These are phyloP conservation scores for Musa acuminata DNA, from an alignment of 176 grass and related monocot genomes.

Conservation along the genomic window DNA sequence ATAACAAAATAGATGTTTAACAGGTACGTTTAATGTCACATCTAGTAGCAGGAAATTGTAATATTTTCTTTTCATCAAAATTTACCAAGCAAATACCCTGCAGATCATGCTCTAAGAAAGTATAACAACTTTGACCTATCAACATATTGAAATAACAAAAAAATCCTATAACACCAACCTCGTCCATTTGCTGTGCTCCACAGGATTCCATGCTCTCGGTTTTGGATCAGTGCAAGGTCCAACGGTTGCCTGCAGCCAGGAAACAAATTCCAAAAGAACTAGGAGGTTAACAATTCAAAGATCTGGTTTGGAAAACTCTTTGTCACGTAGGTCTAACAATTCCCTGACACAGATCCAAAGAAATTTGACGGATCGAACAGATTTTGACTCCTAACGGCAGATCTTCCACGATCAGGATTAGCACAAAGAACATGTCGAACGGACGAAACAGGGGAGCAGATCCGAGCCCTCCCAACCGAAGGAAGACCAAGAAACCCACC, in stretches of 20 bases:
- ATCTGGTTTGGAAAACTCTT: background rate
- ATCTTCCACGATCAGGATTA: background rate
- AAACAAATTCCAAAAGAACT: background rate
- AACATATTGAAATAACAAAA: background rate
- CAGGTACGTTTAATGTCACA: too few relatives aligned
- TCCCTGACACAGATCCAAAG: background rate
- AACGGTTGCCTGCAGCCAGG: slow-evolving; percentile 48
- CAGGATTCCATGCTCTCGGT: slow-evolving; percentile 81
- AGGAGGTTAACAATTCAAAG: background rate
- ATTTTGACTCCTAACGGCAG: background rate
- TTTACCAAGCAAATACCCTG: background rate
- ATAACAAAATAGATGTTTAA: too few relatives aligned
- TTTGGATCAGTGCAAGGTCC: slow-evolving; percentile 78
- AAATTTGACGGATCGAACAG: background rate
- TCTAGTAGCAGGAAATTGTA: background rate
- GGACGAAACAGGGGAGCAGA: background rate
- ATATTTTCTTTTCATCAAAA: background rate
- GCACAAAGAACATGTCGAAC: slow-evolving; percentile 16
- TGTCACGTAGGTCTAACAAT: background rate
- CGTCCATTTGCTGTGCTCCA: slow-evolving; percentile 92
- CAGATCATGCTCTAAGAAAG: background rate
- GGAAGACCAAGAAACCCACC: background rate
- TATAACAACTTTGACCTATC: background rate
- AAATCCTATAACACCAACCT: slow-evolving; percentile 35
- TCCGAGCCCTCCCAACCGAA: background rate